Evolutionary conservation across 2,329 filamentous ascomycete species (phyloP).

Genomic region (Lanzia echinophila): DNA sequence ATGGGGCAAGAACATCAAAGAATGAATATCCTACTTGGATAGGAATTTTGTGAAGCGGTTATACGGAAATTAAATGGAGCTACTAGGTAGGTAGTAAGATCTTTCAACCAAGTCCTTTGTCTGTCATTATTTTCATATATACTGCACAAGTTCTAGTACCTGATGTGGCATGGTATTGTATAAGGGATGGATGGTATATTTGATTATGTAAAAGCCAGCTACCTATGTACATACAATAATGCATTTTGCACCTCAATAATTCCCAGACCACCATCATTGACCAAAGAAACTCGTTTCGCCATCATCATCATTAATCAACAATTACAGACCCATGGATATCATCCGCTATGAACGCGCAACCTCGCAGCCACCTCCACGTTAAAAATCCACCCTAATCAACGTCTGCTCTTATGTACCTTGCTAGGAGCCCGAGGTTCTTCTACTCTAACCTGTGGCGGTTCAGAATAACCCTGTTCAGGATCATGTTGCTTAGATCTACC

Average conservation of each 20-base stretch:
- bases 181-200: too few relatives aligned
- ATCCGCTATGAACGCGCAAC: too few relatives aligned
- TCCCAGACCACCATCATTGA: neutral
- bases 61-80: too few relatives aligned
- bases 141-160: too few relatives aligned
- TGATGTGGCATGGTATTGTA: too few relatives aligned
- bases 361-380: neutral
- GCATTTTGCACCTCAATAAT: neutral
- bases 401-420: constrained; percentile 7
- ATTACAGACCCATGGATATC: too few relatives aligned
- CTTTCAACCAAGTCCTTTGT: too few relatives aligned
- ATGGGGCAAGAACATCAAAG: neutral
- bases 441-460: neutral
- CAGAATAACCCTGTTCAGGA: constrained; percentile 20
- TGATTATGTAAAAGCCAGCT: too few relatives aligned
- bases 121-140: too few relatives aligned
- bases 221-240: neutral
- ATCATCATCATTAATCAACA: neutral
- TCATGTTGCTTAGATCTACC: constrained; percentile 28
- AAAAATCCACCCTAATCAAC: neutral
- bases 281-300: constrained; percentile 4
- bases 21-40: too few relatives aligned
- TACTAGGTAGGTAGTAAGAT: too few relatives aligned
- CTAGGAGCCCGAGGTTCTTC: neutral
- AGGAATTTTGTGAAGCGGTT: too few relatives aligned